Evolutionary conservation across 495 filamentous ascomycete species (phyloP).

Genomic region (Alectoria sarmentosa): DNA sequence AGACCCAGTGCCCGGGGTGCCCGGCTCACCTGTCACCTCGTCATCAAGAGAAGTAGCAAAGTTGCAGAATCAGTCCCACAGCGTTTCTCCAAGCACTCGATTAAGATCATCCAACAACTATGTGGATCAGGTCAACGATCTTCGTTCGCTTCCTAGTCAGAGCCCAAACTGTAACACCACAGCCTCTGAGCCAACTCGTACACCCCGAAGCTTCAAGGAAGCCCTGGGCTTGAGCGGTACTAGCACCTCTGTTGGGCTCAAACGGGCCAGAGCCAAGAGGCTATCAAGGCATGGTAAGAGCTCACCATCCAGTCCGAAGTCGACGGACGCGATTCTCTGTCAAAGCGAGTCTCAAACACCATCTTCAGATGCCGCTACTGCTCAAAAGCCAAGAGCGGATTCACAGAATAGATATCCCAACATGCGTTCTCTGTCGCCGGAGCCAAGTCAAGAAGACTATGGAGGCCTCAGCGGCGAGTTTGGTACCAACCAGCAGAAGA

Average conservation of each 20-base stretch:
- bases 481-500: neutral
- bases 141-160: slow-evolving; percentile 25
- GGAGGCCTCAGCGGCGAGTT: slow-evolving; percentile 7
- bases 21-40: neutral
- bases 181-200: slow-evolving; percentile 14
- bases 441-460: neutral
- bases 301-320: slow-evolving; percentile 25
- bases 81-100: neutral
- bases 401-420: neutral
- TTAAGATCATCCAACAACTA: slow-evolving; percentile 16
- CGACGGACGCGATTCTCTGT: neutral
- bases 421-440: neutral
- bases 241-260: slow-evolving; percentile 37
- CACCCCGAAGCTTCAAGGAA: slow-evolving; percentile 27
- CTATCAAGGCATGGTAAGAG: slow-evolving; percentile 39
- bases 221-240: slow-evolving; percentile 26
- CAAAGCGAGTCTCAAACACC: neutral
- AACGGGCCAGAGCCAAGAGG: slow-evolving; percentile 50
- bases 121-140: slow-evolving; percentile 24
- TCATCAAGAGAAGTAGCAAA: slow-evolving; percentile 20
- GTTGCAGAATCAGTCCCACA: slow-evolving; percentile 4
- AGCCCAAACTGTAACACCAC: neutral
- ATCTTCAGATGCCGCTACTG: neutral
- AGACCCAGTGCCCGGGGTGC: neutral
- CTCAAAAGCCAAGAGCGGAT: neutral